A percentile compares a stretch with the other conserved stretches of the same genome.
Evolutionary conservation across 2,329 filamentous ascomycete genomes (phyloP).

Genomic region (Claviceps capensis): DNA sequence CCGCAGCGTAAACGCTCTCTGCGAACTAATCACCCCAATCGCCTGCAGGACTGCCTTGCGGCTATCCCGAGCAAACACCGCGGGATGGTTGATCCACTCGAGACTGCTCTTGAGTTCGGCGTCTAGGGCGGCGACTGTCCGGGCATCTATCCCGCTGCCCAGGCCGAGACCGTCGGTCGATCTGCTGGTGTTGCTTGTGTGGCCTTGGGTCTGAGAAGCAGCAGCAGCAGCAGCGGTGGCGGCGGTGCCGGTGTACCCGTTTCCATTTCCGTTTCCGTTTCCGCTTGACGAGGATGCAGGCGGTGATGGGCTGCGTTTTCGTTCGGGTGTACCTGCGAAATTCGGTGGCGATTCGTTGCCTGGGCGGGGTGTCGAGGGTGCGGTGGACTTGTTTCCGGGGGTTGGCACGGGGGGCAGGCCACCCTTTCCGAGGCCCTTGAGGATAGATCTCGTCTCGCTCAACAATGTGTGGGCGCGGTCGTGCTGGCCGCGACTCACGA

Average conservation of each 20-base stretch:
- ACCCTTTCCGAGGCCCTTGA: conserved; percentile 92
- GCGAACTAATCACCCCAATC: conserved; percentile 91
- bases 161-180: conserved; percentile 46
- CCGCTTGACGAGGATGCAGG: conserved; percentile 25
- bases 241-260: conserved; percentile 17
- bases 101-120: conserved; percentile 78
- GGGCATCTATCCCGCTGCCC: conserved; percentile 65
- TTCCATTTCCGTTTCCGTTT: conserved; percentile 18
- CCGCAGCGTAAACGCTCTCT: conserved; percentile 86
- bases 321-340: conserved; percentile 33
- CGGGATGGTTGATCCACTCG: conserved; percentile 96
- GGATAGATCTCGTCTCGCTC: conserved; percentile 83
- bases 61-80: conserved; percentile 84
- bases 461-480: conserved; percentile 87
- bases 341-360: conserved; percentile 30
- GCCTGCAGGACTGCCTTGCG: conserved; percentile 92
- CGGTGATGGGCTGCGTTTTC: conserved; percentile 42
- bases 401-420: conserved; percentile 80
- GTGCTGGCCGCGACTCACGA: conserved; percentile 83
- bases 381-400: conserved; percentile 25
- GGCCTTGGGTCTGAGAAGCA: no score
- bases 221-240: no score
- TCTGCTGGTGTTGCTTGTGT: conserved; percentile 32
- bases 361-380: conserved; percentile 35
- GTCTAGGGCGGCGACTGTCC: conserved; percentile 75